Percentiles rank a stretch among this genome's conserved stretches.
Evolutionary conservation across 768 basidiomycete species (phyloP).

Genomic region (Hygrocybe punicea): DNA sequence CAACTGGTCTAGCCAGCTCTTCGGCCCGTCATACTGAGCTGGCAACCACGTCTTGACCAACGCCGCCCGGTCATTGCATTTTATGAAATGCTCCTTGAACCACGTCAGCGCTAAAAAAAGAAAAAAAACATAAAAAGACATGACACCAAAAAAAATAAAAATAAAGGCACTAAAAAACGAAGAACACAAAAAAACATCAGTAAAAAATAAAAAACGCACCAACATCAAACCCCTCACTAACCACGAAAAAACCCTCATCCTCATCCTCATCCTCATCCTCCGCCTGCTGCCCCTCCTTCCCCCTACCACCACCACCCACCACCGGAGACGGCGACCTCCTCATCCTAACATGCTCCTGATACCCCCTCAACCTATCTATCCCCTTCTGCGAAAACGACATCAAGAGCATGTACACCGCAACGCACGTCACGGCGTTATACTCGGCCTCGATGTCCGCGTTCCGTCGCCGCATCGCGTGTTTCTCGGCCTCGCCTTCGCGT

Average conservation of each 20-base stretch:
- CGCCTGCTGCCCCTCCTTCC: too few species aligned
- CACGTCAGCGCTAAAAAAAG: slow-evolving; percentile 65
- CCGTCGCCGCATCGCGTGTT: slow-evolving; percentile 62
- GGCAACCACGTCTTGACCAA: slow-evolving; percentile 86
- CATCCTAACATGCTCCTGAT: slow-evolving; percentile 82
- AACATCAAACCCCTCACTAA: slow-evolving; percentile 78
- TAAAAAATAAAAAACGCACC: slow-evolving; percentile 41
- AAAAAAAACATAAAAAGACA: background rate
- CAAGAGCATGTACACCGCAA: slow-evolving; percentile 85
- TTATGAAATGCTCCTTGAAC: slow-evolving; percentile 93
- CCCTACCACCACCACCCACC: background rate
- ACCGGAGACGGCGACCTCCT: slow-evolving; percentile 45
- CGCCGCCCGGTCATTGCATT: slow-evolving; percentile 89
- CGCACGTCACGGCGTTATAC: slow-evolving; percentile 78
- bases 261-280: too few species aligned
- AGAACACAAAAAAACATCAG: background rate
- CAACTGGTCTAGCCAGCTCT: slow-evolving; percentile 83
- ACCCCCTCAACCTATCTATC: slow-evolving; percentile 74
- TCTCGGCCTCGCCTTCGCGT: slow-evolving; percentile 69
- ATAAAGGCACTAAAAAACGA: slow-evolving; percentile 10
- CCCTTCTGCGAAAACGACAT: slow-evolving; percentile 94
- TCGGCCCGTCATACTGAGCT: slow-evolving; percentile 75
- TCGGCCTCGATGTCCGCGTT: slow-evolving; percentile 78
- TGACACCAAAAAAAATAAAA: too few species aligned
- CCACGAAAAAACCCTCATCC: slow-evolving; percentile 61